phyloP scores from a whole-genome alignment of 768 basidiomycete species.

The Mycena vulgaris region DNA sequence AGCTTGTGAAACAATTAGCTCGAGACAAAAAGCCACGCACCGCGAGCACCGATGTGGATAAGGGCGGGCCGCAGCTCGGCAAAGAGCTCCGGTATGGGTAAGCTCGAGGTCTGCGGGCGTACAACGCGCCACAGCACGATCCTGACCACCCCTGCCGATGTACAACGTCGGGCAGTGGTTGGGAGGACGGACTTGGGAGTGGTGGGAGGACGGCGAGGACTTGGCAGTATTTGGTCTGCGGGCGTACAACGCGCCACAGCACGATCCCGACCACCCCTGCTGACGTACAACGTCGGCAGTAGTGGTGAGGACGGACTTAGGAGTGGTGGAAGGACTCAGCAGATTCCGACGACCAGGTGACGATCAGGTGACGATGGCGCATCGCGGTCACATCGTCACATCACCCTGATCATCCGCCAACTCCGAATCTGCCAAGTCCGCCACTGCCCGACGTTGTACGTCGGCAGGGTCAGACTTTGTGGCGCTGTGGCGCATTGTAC shows the following conservation, averaged over 20 bases:
- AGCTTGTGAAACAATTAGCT: background rate
- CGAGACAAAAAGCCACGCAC: constrained; percentile 8
- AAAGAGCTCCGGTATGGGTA: background rate
- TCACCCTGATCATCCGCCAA: background rate
- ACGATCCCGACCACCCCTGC: constrained; percentile 1
- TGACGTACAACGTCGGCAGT: constrained; percentile 25
- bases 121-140: constrained; percentile 22
- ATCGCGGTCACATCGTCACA: constrained; percentile 11
- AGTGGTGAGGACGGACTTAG: background rate
- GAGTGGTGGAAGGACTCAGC: too few relatives aligned
- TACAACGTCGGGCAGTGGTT: constrained; percentile 24
- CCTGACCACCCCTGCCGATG: background rate
- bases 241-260: constrained; percentile 26
- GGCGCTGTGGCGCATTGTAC: too few relatives aligned
- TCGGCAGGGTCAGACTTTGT: too few relatives aligned
- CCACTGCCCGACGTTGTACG: too few relatives aligned
- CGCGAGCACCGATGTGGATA: constrained; percentile 10
- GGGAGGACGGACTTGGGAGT: background rate
- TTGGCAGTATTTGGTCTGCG: too few relatives aligned
- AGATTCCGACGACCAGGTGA: too few relatives aligned
- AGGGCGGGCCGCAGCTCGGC: constrained; percentile 3
- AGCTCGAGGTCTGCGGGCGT: constrained; percentile 15
- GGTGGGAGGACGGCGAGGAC: too few relatives aligned
- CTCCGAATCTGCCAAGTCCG: background rate
- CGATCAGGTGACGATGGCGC: background rate